Evolutionary conservation across 1,284 basidiomycete genomes (phyloP).

Genomic region (Prillingera fragicola): DNA sequence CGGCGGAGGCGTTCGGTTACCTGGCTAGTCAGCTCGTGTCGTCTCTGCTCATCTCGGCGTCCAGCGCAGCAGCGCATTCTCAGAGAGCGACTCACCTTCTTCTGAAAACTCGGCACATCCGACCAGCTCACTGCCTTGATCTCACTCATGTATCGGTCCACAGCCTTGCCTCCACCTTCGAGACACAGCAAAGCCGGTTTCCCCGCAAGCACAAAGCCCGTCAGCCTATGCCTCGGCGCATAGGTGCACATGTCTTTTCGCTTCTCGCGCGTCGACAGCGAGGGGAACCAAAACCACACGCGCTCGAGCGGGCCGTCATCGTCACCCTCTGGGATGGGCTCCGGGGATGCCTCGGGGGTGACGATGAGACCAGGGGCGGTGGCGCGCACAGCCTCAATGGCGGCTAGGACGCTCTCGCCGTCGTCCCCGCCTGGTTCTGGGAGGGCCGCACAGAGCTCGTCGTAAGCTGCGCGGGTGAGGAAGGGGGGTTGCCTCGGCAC

Average conservation of each 20-base stretch:
- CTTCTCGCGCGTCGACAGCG: constrained; percentile 45
- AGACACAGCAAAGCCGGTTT: constrained; percentile 50
- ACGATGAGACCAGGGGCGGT: constrained; percentile 1
- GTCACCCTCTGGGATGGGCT: background rate
- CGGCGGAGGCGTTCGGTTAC: constrained; percentile 48
- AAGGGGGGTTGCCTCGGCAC: constrained; percentile 24
- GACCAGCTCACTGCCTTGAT: constrained; percentile 50
- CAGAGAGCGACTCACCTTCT: constrained; percentile 47
- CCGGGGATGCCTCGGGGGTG: background rate
- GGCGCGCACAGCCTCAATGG: constrained; percentile 22
- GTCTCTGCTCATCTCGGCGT: background rate
- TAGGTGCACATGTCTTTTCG: constrained; percentile 47
- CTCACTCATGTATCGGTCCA: constrained; percentile 47
- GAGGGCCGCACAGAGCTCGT: constrained; percentile 11
- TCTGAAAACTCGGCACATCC: constrained; percentile 50
- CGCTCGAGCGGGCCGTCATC: constrained; percentile 25
- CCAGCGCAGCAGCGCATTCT: no score
- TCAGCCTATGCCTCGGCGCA: constrained; percentile 41
- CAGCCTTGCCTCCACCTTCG: constrained; percentile 42
- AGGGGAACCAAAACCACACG: constrained; percentile 49
- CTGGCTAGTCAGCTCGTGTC: constrained; percentile 21
- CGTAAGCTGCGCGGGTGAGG: constrained; percentile 17
- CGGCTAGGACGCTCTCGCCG: constrained; percentile 22
- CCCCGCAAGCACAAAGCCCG: constrained; percentile 49
- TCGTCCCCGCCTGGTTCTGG: constrained; percentile 1